Percentiles rank a stretch among this genome's conserved stretches.
Evolutionary conservation across 805 yeast species (phyloP).

Genomic region (Wickerhamiella nectarea): DNA sequence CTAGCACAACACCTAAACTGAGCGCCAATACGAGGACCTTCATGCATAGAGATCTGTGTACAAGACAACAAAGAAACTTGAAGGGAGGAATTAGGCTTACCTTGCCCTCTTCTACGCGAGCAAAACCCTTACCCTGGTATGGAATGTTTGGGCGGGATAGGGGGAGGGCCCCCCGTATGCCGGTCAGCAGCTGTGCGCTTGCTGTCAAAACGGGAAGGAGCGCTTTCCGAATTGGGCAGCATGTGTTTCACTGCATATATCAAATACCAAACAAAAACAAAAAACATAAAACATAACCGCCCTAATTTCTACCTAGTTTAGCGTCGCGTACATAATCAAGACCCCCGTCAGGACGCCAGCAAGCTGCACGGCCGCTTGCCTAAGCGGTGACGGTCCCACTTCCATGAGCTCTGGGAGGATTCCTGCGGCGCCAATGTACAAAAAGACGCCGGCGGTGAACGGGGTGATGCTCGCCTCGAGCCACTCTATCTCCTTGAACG

Average conservation of each 20-base stretch:
- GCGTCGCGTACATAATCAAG: not conserved
- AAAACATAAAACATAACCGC: too few species aligned
- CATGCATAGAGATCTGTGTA: not conserved
- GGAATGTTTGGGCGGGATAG: too few species aligned
- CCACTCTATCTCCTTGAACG: conserved; percentile 39
- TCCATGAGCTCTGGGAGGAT: conserved; percentile 62
- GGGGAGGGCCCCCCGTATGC: too few species aligned
- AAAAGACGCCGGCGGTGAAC: conserved; percentile 63
- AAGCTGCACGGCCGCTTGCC: conserved; percentile 1
- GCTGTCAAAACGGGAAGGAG: too few species aligned
- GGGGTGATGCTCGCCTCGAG: conserved; percentile 46
- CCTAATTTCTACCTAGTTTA: not conserved
- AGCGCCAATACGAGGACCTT: not conserved
- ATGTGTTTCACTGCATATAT: too few species aligned
- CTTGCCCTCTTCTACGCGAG: not conserved
- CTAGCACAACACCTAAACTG: not conserved
- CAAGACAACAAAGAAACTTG: not conserved
- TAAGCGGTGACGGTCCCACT: conserved; percentile 2
- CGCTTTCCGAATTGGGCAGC: too few species aligned
- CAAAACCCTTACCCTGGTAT: not conserved
- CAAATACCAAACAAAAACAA: too few species aligned
- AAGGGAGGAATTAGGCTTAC: too few species aligned
- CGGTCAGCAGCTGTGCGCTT: too few species aligned
- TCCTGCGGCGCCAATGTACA: conserved; percentile 59
- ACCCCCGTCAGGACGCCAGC: conserved; percentile 5